Conservation (phyloP, 129 eudicot genomes). For the Helichrysum umbraculigerum region DNA sequence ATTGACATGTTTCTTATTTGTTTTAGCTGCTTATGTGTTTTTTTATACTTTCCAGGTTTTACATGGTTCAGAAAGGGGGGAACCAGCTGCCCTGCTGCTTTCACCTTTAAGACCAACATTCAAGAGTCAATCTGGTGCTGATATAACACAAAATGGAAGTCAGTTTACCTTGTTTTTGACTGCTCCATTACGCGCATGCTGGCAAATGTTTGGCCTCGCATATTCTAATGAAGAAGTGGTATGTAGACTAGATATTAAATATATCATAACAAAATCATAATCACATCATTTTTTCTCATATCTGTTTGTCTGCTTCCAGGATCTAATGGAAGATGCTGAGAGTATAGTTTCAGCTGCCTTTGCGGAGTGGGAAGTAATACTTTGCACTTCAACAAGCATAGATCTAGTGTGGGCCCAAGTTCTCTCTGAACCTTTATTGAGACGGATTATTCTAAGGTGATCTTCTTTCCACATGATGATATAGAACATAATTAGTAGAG, state of each 20-base stretch:
- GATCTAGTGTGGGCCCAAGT: slow-evolving; percentile 93
- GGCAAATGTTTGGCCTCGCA: slow-evolving; percentile 72
- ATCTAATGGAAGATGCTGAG: slow-evolving; percentile 61
- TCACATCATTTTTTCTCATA: slow-evolving; percentile 19
- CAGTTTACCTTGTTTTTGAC: slow-evolving; percentile 90
- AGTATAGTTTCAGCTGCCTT: slow-evolving; percentile 70
- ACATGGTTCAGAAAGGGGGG: slow-evolving; percentile 96
- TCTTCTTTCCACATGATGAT: slow-evolving; percentile 8
- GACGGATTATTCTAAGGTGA: slow-evolving; percentile 89
- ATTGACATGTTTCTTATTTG: background rate
- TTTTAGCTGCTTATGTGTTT: slow-evolving; percentile 24
- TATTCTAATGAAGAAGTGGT: slow-evolving; percentile 53
- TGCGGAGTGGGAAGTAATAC: slow-evolving; percentile 86
- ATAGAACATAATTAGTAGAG: background rate
- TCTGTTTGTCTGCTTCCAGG: slow-evolving; percentile 44
- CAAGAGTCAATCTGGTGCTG: slow-evolving; percentile 50
- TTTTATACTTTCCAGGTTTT: slow-evolving; percentile 56
- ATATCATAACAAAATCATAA: background rate
- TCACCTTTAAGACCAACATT: slow-evolving; percentile 80
- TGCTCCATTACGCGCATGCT: slow-evolving; percentile 88
- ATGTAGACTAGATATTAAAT: slow-evolving; percentile 10
- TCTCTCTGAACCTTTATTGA: slow-evolving; percentile 75
- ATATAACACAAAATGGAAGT: slow-evolving; percentile 59
- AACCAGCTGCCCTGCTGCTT: slow-evolving; percentile 78
- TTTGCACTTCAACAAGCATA: slow-evolving; percentile 66